These are phyloP conservation scores for Halteria grandinella DNA, from an alignment of 73 alveolate genomes.

Conservation along the genomic window DNA sequence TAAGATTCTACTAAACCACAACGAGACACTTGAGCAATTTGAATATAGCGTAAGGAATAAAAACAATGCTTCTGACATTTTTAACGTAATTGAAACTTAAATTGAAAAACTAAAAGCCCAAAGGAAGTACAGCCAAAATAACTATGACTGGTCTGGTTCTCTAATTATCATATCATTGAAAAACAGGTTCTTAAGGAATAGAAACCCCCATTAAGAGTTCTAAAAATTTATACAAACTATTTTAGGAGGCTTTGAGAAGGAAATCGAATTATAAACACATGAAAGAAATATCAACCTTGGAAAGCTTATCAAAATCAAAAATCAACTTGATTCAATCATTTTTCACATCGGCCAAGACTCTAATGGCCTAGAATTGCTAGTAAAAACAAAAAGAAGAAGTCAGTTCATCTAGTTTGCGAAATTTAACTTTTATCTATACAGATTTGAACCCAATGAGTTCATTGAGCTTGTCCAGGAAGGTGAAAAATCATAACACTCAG, in stretches of 20 bases:
- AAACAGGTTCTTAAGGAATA: conserved; percentile 1
- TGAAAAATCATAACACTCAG: background rate
- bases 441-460: conserved; percentile 48
- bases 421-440: conserved; percentile 13
- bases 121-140: conserved; percentile 10
- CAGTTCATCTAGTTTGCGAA: conserved; percentile 10
- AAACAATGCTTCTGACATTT: conserved; percentile 10
- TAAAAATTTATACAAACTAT: conserved; percentile 1
- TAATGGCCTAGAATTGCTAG: conserved; percentile 13
- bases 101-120: conserved; percentile 27
- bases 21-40: conserved; percentile 12
- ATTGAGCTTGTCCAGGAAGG: conserved; percentile 10
- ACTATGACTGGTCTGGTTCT: conserved; percentile 28
- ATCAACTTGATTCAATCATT: background rate
- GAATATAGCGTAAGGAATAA: conserved; percentile 17
- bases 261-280: conserved; percentile 8
- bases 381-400: conserved; percentile 37
- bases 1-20: conserved; percentile 25
- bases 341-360: conserved; percentile 14
- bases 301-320: background rate
- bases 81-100: conserved; percentile 5
- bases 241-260: conserved; percentile 39
- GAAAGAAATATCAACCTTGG: conserved; percentile 29
- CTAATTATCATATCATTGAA: conserved; percentile 12
- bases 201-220: conserved; percentile 32